Base-by-base conservation (phyloP, 306 rosid genomes). In the Malus orientalis region DNA sequence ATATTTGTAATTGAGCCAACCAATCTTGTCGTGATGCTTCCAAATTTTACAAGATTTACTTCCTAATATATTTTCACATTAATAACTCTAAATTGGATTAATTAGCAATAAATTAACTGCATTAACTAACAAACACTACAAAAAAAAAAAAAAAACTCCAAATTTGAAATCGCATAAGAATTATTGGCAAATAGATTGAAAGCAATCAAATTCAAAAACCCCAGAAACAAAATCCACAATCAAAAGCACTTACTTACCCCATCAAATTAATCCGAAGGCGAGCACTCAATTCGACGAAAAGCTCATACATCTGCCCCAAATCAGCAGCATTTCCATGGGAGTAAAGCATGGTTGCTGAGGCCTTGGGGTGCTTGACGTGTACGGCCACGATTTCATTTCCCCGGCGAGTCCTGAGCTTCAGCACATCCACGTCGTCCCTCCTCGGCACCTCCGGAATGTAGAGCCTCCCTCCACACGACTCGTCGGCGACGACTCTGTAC, bases 321-420 rank as follows among this genome's bases (percentile, higher is more conserved):
- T 91, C 98, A 58, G 96, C 98, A 12, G 98, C 98, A 81, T 91
- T 93, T 19, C 98, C 98, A 55, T 91, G 98, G 1, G 98, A 93
- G 45, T 93, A 93, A 61, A 93, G 98, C 92, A 93, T 77, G 63
- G 97, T 93, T 11, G 77, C 83, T 0, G 91, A 82, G 5, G 98
- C 89, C 74, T 88, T 90, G 64, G 85, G 96, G 75, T 93, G 90
- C 88, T 82, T 93, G 55, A 93, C 93, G 75, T 90, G 86, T n/a
- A 90, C 82, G 59, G 94, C 97, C 5, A 90, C 93, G 77, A 93
- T 88, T 69, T 93, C 93, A 69, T 87, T 88, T 1, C 98, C 98
- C 62, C 90, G 87, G 38, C 96, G 88, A 61, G 90, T 93, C 61
- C 88, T 83, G 59, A 91, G 91, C 83, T 77, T 87, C 47, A 91